Evolutionary conservation across 1,139 yeast genomes (phyloP), one percentile per base, ranked within the genome.

Genomic region (Yamadazyma friedrichii): DNA sequence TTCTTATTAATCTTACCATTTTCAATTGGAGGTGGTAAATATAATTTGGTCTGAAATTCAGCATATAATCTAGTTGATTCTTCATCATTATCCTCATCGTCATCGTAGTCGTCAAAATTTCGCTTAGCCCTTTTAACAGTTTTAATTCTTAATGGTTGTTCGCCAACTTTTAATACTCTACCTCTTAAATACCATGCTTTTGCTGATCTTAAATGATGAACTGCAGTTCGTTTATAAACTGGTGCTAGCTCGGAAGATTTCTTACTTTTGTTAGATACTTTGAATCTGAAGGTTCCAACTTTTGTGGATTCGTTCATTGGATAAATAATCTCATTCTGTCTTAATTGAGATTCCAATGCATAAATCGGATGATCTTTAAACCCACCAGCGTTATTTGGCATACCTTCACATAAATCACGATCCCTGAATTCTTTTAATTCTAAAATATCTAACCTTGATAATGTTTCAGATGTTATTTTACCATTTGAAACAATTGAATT

Each of bases 161-260:
- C 81, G 0, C 95, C 96, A 0, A 80, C 60, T 50, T 82, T 87
- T 31, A 94, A 60, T 0, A 82, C 74, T 22, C 96, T 65, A 0
- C 98, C 99, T 39, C 75, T 65, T 65, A 85, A 75, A 54, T 84
- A 88, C 98, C 98, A 93, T 2, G 86, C 88, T 50, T 80, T 80
- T 0, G 96, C 88, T 0, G 94, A 81, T 43, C 82, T 69, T 22
- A 91, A 74, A 2, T 58, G 55, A 39, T 78, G 70, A 1, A 94
- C 89, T 52, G 83, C 79, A 1, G 76, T 62, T 24, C 96, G 66
- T 35, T 78, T 80, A 54, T 78, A 93, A 0, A 93, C 91, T 2
- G 79, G 74, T 1, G 75, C 56, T 11, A 74, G 56, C 48, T 70
- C 48, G 8, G 24, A 20, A 60, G 57, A 2, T 68, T 65, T 46